Evolutionary conservation across 2,329 filamentous ascomycete species (phyloP).

Genomic region (Penicillium sp.): DNA sequence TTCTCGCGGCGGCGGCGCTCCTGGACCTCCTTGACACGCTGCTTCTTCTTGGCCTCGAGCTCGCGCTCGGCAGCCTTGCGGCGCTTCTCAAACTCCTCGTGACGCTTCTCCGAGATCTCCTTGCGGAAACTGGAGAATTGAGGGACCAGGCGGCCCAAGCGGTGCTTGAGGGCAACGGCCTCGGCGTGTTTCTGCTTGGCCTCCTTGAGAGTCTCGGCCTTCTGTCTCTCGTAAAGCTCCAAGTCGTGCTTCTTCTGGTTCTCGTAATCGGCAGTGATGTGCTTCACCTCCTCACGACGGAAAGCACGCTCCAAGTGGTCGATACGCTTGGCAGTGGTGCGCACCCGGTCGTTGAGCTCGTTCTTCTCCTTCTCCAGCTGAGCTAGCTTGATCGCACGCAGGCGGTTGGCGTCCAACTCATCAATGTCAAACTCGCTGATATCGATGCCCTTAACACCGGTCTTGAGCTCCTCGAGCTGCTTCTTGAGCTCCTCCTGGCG

Average conservation of each 20-base stretch:
- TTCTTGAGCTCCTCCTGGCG: conserved; percentile 91
- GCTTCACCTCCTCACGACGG: conserved; percentile 92
- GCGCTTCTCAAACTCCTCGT: conserved; percentile 93
- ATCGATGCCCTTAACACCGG: conserved; percentile 76
- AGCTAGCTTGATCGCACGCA: conserved; percentile 90
- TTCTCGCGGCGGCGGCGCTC: conserved; percentile 79
- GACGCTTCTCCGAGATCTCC: conserved; percentile 77
- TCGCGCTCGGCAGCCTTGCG: conserved; percentile 88
- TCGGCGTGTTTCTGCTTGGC: conserved; percentile 85
- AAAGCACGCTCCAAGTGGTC: conserved; percentile 97
- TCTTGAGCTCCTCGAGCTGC: conserved; percentile 85
- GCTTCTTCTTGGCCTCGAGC: conserved; percentile 83
- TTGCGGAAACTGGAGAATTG: conserved; percentile 78
- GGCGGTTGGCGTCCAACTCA: conserved; percentile 79
- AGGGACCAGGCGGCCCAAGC: conserved; percentile 78
- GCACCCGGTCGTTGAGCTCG: conserved; percentile 83
- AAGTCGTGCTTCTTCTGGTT: conserved; percentile 73
- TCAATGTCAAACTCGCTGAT: conserved; percentile 68
- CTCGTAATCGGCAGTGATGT: conserved; percentile 79
- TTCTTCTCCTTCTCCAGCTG: conserved; percentile 98
- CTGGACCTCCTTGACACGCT: conserved; percentile 80
- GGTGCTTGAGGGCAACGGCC: conserved; percentile 88
- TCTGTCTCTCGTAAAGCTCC: conserved; percentile 73
- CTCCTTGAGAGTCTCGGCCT: conserved; percentile 71
- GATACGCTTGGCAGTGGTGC: conserved; percentile 88